Conservation (phyloP, 2,329 filamentous ascomycete genomes). For the Huntiella decipiens region DNA sequence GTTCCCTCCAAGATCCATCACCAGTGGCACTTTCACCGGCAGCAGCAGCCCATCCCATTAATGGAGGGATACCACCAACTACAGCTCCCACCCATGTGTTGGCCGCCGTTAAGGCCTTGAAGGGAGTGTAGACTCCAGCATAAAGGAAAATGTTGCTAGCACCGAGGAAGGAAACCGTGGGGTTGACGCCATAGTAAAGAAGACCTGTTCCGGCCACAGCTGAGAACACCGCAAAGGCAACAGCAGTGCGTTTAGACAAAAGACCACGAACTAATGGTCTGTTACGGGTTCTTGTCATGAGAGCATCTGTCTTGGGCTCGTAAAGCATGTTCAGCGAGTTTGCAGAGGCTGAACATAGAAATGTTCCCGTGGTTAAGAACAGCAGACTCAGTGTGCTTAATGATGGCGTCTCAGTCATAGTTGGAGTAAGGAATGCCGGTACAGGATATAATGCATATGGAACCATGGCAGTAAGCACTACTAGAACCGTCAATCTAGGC, state of each 20-base stretch:
- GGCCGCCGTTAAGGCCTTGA: slow-evolving; percentile 68
- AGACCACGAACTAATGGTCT: slow-evolving; percentile 71
- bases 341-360: slow-evolving; percentile 73
- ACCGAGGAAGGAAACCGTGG: slow-evolving; percentile 74
- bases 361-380: slow-evolving; percentile 78
- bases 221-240: slow-evolving; percentile 59
- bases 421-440: slow-evolving; percentile 60
- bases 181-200: slow-evolving; percentile 81
- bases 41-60: slow-evolving; percentile 97
- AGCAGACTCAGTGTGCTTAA: slow-evolving; percentile 78
- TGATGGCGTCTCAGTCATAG: slow-evolving; percentile 49
- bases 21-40: slow-evolving; percentile 69
- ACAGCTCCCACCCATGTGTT: slow-evolving; percentile 94
- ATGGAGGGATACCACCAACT: slow-evolving; percentile 78
- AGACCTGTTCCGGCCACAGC: slow-evolving; percentile 50
- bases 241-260: slow-evolving; percentile 49
- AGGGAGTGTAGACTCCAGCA: slow-evolving; percentile 76
- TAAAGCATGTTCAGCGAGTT: slow-evolving; percentile 97
- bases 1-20: slow-evolving; percentile 57
- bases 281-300: slow-evolving; percentile 87
- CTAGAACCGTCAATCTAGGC: slow-evolving; percentile 75
- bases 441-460: slow-evolving; percentile 88
- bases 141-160: slow-evolving; percentile 75
- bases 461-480: slow-evolving; percentile 77
- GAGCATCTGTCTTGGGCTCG: slow-evolving; percentile 73